These are phyloP conservation scores for Xylariaceae sp. DNA, from an alignment of 2,329 filamentous ascomycete genomes.

Conservation along the genomic window DNA sequence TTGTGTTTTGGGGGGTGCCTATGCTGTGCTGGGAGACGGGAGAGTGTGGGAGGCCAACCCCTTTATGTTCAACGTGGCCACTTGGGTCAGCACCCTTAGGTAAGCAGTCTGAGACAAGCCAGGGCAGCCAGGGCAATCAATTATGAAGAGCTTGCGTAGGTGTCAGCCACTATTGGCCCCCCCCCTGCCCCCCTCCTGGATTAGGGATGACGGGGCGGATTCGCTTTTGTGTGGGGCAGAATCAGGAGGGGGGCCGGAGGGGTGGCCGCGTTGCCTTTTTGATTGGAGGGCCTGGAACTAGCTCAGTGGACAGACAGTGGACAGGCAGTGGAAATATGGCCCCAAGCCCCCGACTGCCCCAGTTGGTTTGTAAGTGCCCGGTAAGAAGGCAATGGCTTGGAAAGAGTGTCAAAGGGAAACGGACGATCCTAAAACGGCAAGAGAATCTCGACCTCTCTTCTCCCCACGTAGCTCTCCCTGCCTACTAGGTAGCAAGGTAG, in stretches of 20 bases:
- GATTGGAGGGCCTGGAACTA: slow-evolving; percentile 9
- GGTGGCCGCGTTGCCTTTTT: slow-evolving; percentile 14
- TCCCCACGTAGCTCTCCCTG: background rate
- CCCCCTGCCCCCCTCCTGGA: background rate
- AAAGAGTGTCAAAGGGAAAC: background rate
- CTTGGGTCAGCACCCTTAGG: slow-evolving; percentile 12
- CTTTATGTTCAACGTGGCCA: slow-evolving; percentile 36
- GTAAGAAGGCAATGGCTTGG: too few species aligned
- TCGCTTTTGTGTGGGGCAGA: slow-evolving; percentile 20
- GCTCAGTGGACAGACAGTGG: background rate
- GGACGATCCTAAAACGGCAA: background rate
- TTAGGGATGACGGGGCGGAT: slow-evolving; percentile 12
- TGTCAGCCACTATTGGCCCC: slow-evolving; percentile 18
- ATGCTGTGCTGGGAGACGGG: background rate
- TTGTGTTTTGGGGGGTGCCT: background rate
- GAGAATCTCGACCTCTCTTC: background rate
- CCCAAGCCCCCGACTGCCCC: slow-evolving; percentile 1
- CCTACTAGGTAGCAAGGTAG: too few species aligned
- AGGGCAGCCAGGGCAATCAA: background rate
- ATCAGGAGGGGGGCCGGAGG: slow-evolving; percentile 14
- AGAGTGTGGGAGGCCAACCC: slow-evolving; percentile 6
- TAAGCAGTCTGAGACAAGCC: slow-evolving; percentile 16
- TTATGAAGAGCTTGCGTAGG: background rate
- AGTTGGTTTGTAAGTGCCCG: too few species aligned
- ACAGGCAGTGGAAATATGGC: slow-evolving; percentile 13